Base-by-base conservation (phyloP, 768 basidiomycete species). In the Boletus subcaerulescens region DNA sequence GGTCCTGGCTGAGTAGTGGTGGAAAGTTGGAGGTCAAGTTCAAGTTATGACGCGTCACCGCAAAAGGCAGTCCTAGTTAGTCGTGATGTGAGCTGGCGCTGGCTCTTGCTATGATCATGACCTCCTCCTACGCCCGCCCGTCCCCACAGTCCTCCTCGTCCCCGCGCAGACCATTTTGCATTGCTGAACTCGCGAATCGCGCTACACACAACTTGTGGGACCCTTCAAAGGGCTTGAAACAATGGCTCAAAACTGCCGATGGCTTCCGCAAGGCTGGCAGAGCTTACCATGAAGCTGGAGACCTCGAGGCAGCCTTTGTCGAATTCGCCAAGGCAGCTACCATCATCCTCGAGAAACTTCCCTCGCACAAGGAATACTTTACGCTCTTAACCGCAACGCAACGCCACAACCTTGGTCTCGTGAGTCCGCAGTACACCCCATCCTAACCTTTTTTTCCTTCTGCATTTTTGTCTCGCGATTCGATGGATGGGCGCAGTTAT, bases 291-390 rank as follows among this genome's bases (percentile, higher is more conserved):
- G 74, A 77, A 35, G 71, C 73, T 18, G 78, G 79, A 2, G 84
- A 92, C 66, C 73, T 84, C 45, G 87, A 91, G 65, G 74, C 70
- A n/a, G 87, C 85, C 1, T 92, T 91, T 67, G 75, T 91, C 17
- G 77, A 83, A 57, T 82, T 80, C 47, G 89, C 89, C 3, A 82
- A 77, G 56, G 87, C 89, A 10, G 89, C 89, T 0, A 89, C 87
- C 1, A 73, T 92, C 53, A 87, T 91, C 6, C 79, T 90, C 12
- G 89, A 93, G 73, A 85, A 81, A 59, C 73, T 93, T n/a, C 90
- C 90, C 0, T 72, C 74, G 1, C 91, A 92, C 71, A 74, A 77
- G 50, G 84, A 89, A 42, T 92, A 87, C 65, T 62, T 77, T 33
- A 73, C 73, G 1, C 68, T 83, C 43, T 68, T 93, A 61, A 84